Conservation (phyloP, 768 basidiomycete species). For the Galerina sulciceps region DNA sequence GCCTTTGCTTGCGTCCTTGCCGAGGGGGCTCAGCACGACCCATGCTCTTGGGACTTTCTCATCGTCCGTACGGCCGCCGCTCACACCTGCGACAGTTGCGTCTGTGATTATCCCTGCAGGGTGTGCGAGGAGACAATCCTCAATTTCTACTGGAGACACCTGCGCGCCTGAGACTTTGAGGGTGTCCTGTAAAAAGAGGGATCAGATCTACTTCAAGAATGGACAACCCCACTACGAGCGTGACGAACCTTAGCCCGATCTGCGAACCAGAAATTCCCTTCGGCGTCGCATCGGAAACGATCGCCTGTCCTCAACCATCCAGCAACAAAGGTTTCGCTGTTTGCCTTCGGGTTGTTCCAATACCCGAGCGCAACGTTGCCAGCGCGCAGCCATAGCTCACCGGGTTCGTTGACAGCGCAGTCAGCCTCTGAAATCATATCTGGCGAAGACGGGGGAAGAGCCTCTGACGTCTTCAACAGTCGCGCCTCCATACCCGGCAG, state of each 20-base stretch:
- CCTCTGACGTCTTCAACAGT: slow-evolving; percentile 57
- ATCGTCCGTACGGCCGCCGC: slow-evolving; percentile 69
- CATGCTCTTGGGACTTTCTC: slow-evolving; percentile 81
- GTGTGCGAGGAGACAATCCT: slow-evolving; percentile 63
- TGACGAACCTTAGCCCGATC: slow-evolving; percentile 71
- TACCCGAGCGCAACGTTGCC: slow-evolving; percentile 68
- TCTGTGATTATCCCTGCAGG: slow-evolving; percentile 67
- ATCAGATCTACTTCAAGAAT: not conserved
- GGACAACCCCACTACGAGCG: not conserved
- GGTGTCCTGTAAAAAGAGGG: slow-evolving; percentile 55
- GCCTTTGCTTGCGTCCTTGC: slow-evolving; percentile 37
- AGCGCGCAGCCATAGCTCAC: slow-evolving; percentile 67
- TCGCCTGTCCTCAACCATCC: slow-evolving; percentile 84
- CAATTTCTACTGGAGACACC: slow-evolving; percentile 82
- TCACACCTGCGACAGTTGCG: slow-evolving; percentile 74
- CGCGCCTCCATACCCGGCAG: slow-evolving; percentile 67
- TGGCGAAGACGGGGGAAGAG: slow-evolving; percentile 26
- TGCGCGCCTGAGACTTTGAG: slow-evolving; percentile 81
- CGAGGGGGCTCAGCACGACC: slow-evolving; percentile 66
- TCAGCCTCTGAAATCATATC: slow-evolving; percentile 40
- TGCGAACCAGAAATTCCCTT: slow-evolving; percentile 71
- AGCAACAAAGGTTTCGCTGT: slow-evolving; percentile 64
- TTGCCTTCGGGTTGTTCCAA: slow-evolving; percentile 72
- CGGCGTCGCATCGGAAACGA: slow-evolving; percentile 60
- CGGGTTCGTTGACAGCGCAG: slow-evolving; percentile 51